Conservation (phyloP, 139 green algal genomes). For the Chlamydomonas eustigma region DNA sequence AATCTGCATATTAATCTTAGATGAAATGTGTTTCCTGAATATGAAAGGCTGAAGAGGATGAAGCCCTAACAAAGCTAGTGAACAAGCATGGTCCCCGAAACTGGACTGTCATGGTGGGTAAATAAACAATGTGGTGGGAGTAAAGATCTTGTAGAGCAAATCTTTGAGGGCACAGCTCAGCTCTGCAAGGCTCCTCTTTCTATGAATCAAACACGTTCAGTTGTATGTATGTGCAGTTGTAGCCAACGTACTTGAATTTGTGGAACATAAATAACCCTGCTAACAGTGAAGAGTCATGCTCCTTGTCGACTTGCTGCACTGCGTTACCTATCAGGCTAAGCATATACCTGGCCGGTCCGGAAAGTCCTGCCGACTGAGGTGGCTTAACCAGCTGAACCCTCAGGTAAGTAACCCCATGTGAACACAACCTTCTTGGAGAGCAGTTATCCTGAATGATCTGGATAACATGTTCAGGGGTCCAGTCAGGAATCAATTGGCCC, state of each 20-base stretch:
- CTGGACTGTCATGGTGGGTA: background rate
- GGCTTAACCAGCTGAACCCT: constrained; percentile 58
- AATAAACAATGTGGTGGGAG: background rate
- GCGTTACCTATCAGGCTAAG: background rate
- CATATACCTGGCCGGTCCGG: background rate
- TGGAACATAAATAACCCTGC: too few species aligned
- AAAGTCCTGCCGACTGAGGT: constrained; percentile 44
- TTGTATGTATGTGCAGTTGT: too few species aligned
- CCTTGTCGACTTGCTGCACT: background rate
- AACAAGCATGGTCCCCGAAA: background rate
- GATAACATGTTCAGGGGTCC: too few species aligned
- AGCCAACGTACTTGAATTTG: too few species aligned
- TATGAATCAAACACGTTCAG: background rate
- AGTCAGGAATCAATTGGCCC: too few species aligned
- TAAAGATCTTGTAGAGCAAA: background rate
- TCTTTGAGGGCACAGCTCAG: background rate
- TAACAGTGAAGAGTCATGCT: too few species aligned
- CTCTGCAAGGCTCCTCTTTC: background rate
- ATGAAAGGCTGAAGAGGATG: background rate
- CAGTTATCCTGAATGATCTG: too few species aligned
- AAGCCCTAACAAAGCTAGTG: background rate
- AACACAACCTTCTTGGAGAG: too few species aligned
- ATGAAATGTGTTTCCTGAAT: background rate
- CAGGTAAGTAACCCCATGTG: constrained; percentile 22
- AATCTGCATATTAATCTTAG: background rate